Evolutionary conservation across 441 rosid genomes (phyloP), one percentile per base, ranked within the genome.

Genomic region (Adansonia gregorii): DNA sequence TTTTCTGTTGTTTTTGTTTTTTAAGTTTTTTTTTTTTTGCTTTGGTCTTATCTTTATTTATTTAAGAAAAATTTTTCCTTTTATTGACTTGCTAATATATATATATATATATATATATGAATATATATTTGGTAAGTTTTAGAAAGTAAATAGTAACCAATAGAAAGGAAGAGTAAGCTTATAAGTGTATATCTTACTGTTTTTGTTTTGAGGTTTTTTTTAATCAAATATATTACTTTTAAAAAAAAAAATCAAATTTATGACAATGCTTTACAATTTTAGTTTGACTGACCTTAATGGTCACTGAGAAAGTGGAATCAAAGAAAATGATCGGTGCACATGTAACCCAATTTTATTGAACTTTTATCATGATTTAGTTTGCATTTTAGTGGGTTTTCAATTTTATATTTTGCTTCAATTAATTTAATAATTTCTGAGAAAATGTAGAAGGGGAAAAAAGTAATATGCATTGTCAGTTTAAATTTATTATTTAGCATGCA

Each of bases 401-500:
- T 66, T 43, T 41, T 66, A 17, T 4, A 8, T 67, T 43, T 67
- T 67, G 52, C 54, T 43, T 8, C 51, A 66, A 41, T 5, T 43
- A 4, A 43, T 45, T 66, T 41, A 66, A 43, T 66, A 27, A 66
- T 66, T 45, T 41, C 71, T 66, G 71, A 17, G 6, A 41, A 31
- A 66, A 66, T 17, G 27, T 41, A 8, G 52, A 66, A 5, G 5
- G 8, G 48, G 10, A 8, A n/a, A 8, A 41, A 66, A 17, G 52
- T 67, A 43, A 41, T 39, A 43, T 15, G 3, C 46, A 63, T 31
- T 35, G 45, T 31, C 17, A 6, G 46, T 63, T 35, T 12, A 63
- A 63, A 63, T 6, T 12, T 35, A 14, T 14, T 12, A 6, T 39
- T 65, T 39, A 41, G 71, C 20, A 66, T 9, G 10, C 14, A n/a